Evolutionary conservation across 1,284 basidiomycete species (phyloP), one percentile per base, ranked within the genome.

Genomic region (Cryptococcus sp.): DNA sequence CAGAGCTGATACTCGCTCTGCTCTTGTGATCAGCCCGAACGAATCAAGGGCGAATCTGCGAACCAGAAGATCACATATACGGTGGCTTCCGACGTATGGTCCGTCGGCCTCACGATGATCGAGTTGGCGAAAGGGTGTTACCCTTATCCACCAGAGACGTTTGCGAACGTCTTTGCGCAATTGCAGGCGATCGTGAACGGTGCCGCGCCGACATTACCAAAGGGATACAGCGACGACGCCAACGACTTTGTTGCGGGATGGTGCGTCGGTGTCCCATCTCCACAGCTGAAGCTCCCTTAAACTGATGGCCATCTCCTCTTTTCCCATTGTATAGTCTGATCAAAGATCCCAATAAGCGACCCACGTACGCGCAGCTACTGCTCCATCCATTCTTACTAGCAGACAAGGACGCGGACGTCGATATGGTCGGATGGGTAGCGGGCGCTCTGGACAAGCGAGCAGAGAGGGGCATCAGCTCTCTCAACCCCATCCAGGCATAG

Each of bases 111-210:
- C 39, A 89, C 90, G 3, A 89, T 98, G 77, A 92, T 98, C 70
- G 95, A 99, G 78, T 88, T 96, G 61, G 89, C 91, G 47, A 80
- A 92, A 67, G 94, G 96, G 20, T 84, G 86, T 66, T 99, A 99
- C 78, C 96, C 95, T 1, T 99, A 97, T 75, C 95, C 95, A 27
- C 94, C 94, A n/a, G 94, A 98, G 80, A 95, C 93, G 3, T 99
- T 96, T 76, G 86, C 88, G 56, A 98, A 98, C 75, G 93, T 98
- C 2, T 96, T 99, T 76, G 90, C 93, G 2, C 93, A 99, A 80
- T 82, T 99, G 44, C 91, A 90, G 31, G 94, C 94, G 1, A 99
- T 99, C 65, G 93, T 99, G 4, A 88, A 97, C 67, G 96, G 94
- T 1, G 88, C 93, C 50, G 87, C 94, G 7, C 95, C 96, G 3